phyloP scores from a whole-genome alignment of 768 basidiomycete species.

The Inosperma sp. region DNA sequence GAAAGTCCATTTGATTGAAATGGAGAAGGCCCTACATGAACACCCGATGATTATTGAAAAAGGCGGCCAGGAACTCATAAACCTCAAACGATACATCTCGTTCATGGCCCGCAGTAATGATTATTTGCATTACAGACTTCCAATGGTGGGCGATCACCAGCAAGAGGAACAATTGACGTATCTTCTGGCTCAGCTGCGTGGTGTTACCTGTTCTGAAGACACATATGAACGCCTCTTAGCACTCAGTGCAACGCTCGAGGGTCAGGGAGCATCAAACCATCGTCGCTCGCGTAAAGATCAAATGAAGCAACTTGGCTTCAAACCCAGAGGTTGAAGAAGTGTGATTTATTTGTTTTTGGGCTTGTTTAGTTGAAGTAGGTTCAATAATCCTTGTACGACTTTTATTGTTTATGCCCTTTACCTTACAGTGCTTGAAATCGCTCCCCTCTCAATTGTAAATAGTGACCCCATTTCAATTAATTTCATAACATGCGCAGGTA shows the following conservation, averaged over 20 bases:
- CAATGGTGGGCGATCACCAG: slow-evolving; percentile 31
- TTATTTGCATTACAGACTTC: slow-evolving; percentile 26
- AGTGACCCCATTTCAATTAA: no score
- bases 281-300: neutral
- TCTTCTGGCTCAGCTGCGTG: slow-evolving; percentile 36
- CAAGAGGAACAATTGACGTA: slow-evolving; percentile 36
- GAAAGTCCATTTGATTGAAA: slow-evolving; percentile 34
- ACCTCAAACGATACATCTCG: slow-evolving; percentile 36
- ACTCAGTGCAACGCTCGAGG: neutral
- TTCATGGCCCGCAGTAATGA: slow-evolving; percentile 36
- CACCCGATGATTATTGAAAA: slow-evolving; percentile 24
- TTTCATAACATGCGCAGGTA: no score
- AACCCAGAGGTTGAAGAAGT: no score
- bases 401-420: no score
- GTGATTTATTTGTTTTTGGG: no score
- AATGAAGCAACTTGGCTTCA: neutral
- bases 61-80: slow-evolving; percentile 34
- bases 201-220: slow-evolving; percentile 15
- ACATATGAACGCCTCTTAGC: neutral
- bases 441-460: no score
- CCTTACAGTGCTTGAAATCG: no score
- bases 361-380: no score
- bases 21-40: slow-evolving; percentile 28
- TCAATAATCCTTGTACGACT: no score
- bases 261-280: neutral